Percentiles rank a stretch among this genome's conserved stretches.
Evolutionary conservation across 2,329 filamentous ascomycete genomes (phyloP).

Genomic region (Penicillium sp.): DNA sequence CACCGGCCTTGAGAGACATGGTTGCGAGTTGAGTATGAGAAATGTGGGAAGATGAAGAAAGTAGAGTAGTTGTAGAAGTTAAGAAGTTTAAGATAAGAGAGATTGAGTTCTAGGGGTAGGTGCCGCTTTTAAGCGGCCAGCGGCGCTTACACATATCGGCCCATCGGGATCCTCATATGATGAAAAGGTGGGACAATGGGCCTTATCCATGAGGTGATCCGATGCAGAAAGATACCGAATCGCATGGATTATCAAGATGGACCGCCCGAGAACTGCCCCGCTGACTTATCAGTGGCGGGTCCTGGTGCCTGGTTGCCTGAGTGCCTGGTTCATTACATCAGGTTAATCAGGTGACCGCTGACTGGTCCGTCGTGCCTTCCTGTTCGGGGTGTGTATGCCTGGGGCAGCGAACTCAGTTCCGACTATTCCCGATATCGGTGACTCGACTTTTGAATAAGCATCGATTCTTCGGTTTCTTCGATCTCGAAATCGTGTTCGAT

Average conservation of each 20-base stretch:
- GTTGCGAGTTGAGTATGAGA: constrained; percentile 20
- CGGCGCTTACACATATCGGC: constrained; percentile 26
- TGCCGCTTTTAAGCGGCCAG: constrained; percentile 16
- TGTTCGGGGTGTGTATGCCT: too few relatives aligned
- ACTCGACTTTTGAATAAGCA: background rate
- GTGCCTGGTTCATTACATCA: background rate
- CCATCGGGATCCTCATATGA: constrained; percentile 21
- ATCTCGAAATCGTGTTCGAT: too few relatives aligned
- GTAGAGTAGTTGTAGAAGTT: constrained; percentile 1
- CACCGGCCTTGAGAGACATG: constrained; percentile 72
- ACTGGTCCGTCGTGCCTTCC: too few relatives aligned
- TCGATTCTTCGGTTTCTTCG: background rate
- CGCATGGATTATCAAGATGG: constrained; percentile 34
- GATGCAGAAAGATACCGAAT: constrained; percentile 37
- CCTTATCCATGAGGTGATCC: constrained; percentile 31
- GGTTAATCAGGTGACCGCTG: background rate
- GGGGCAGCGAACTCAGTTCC: background rate
- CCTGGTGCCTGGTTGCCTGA: background rate
- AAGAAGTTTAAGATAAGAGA: constrained; percentile 6
- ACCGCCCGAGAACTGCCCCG: constrained; percentile 33
- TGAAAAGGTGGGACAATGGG: constrained; percentile 17
- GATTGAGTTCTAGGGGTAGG: constrained; percentile 8
- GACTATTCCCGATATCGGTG: background rate
- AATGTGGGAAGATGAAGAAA: constrained; percentile 7
- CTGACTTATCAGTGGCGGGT: constrained; percentile 2